phyloP scores from a whole-genome alignment of 768 basidiomycete species.

The Ephemerocybe angulata region DNA sequence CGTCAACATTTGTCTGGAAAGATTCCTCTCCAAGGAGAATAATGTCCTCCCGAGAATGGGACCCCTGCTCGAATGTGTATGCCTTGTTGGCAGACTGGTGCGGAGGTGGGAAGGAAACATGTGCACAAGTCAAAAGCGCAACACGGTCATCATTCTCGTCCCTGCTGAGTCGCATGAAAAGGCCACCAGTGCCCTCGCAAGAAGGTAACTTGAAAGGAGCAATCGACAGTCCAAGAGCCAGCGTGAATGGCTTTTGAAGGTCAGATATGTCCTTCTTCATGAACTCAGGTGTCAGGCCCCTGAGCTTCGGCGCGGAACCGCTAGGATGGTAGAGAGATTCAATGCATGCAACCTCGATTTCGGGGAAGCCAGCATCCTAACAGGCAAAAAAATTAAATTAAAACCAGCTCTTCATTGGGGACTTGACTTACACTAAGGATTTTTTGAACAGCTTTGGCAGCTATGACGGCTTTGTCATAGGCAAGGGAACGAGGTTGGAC shows the following conservation, averaged over 20 bases:
- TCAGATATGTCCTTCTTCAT: conserved; percentile 17
- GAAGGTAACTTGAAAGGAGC: conserved; percentile 26
- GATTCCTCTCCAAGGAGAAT: conserved; percentile 25
- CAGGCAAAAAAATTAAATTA: background rate
- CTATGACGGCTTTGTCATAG: conserved; percentile 22
- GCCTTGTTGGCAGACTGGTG: conserved; percentile 20
- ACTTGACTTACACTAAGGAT: conserved; percentile 19
- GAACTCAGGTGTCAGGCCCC: conserved; percentile 16
- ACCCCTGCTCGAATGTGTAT: conserved; percentile 14
- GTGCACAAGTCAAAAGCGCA: conserved; percentile 28
- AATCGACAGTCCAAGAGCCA: conserved; percentile 34
- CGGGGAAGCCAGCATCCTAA: conserved; percentile 20
- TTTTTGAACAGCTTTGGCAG: conserved; percentile 20
- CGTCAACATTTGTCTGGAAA: conserved; percentile 22
- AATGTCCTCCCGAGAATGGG: conserved; percentile 28
- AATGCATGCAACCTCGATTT: conserved; percentile 30
- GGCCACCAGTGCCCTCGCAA: conserved; percentile 33
- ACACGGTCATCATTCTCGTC: conserved; percentile 18
- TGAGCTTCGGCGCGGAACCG: conserved; percentile 27
- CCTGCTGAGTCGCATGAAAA: conserved; percentile 27
- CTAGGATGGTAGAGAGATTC: conserved; percentile 24
- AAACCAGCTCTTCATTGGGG: background rate
- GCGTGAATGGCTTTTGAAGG: conserved; percentile 30
- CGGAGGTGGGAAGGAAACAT: conserved; percentile 34
- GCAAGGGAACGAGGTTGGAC: conserved; percentile 27